Conservation (phyloP, 1,139 yeast species). For the Debaryomycetaceae sp. region DNA sequence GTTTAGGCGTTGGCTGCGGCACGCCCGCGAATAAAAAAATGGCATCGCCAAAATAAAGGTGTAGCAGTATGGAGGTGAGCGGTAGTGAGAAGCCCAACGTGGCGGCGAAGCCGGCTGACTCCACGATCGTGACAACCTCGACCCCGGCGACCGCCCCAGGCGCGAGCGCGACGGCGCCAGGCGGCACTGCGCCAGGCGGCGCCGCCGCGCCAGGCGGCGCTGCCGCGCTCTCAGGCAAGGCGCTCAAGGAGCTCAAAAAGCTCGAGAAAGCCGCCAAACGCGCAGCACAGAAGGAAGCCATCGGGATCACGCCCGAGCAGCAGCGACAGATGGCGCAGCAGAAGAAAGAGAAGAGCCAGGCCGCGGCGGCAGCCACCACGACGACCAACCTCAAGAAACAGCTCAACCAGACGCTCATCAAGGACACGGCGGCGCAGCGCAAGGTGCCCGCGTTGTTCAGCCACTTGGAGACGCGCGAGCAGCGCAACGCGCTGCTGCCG, state of each 20-base stretch:
- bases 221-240: conserved; percentile 60
- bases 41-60: background rate
- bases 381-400: conserved; percentile 54
- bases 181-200: conserved; percentile 4
- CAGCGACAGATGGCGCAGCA: conserved; percentile 37
- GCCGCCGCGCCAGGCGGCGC: conserved; percentile 9
- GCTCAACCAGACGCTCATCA: conserved; percentile 49
- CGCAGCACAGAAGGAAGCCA: conserved; percentile 60
- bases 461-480: conserved; percentile 82
- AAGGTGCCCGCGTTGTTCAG: conserved; percentile 69
- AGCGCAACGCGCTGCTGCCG: conserved; percentile 64
- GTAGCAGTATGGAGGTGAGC: too few species aligned
- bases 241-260: conserved; percentile 81
- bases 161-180: too few species aligned
- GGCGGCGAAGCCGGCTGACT: too few species aligned
- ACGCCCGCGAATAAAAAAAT: background rate
- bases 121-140: too few species aligned
- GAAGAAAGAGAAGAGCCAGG: conserved; percentile 36
- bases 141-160: too few species aligned
- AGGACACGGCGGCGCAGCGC: conserved; percentile 31
- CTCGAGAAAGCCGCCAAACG: conserved; percentile 88
- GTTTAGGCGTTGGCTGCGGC: conserved; percentile 3
- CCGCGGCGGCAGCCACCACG: conserved; percentile 27
- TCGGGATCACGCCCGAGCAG: conserved; percentile 44
- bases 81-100: too few species aligned